Evolutionary conservation across 2,329 filamentous ascomycete genomes (phyloP).

Genomic region (Diplocarpon rosae): DNA sequence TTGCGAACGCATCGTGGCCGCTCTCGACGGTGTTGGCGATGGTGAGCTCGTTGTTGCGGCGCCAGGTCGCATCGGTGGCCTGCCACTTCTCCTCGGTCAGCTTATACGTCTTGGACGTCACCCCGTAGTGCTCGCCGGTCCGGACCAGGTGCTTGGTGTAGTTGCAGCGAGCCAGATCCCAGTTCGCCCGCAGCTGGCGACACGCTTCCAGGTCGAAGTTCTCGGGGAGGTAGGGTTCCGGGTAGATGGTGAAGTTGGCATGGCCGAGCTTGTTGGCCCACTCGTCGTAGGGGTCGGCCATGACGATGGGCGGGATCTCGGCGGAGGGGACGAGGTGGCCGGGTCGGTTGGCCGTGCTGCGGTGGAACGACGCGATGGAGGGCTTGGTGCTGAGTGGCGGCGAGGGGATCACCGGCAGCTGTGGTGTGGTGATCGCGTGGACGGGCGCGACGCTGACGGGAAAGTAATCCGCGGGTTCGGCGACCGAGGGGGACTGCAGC

Average conservation of each 20-base stretch:
- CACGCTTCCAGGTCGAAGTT: slow-evolving; percentile 42
- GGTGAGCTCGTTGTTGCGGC: slow-evolving; percentile 54
- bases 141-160: slow-evolving; percentile 83
- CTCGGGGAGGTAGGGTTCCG: slow-evolving; percentile 66
- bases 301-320: slow-evolving; percentile 53
- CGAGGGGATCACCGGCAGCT: slow-evolving; percentile 41
- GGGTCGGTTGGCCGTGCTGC: slow-evolving; percentile 31
- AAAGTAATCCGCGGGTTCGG: slow-evolving; percentile 34
- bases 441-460: slow-evolving; percentile 35
- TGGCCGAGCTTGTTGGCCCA: slow-evolving; percentile 84
- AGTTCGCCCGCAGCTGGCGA: slow-evolving; percentile 61
- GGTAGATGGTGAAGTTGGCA: slow-evolving; percentile 83
- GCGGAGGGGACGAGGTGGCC: slow-evolving; percentile 37
- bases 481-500: slow-evolving; percentile 74
- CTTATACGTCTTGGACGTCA: slow-evolving; percentile 78
- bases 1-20: slow-evolving; percentile 33
- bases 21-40: slow-evolving; percentile 38
- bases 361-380: slow-evolving; percentile 64
- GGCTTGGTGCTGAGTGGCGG: slow-evolving; percentile 69
- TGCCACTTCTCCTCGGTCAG: slow-evolving; percentile 86
- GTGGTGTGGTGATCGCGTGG: slow-evolving; percentile 32
- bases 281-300: slow-evolving; percentile 61
- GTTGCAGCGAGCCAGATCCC: slow-evolving; percentile 73
- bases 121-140: slow-evolving; percentile 81
- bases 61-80: slow-evolving; percentile 67